Evolutionary conservation across 768 basidiomycete genomes (phyloP), one percentile per base, ranked within the genome.

Genomic region (Boletus bicolor): DNA sequence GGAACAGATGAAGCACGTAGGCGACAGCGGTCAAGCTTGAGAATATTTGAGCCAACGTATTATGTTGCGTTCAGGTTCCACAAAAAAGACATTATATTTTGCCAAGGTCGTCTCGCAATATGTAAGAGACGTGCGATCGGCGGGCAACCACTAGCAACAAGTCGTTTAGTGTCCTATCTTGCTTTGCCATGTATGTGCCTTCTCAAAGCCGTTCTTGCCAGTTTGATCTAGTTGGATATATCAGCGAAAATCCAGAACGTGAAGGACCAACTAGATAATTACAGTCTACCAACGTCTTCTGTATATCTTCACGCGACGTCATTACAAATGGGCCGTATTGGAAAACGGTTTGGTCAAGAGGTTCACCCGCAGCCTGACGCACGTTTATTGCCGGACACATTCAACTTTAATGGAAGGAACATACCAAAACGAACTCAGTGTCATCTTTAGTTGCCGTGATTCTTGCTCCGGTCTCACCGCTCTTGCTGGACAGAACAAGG

Each of bases 281-380:
- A 88, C 87, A 95, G 63, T 98, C 95, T 30, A 81, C 64, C 56
- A 98, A 72, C 1, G 95, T 91, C 68, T 87, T 77, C 65, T 87
- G 81, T 36, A 96, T 90, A 65, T 94, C 93, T 57, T 87, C 82
- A 26, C 77, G 77, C 3, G 80, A 83, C 10, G 89, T 93, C 83
- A 95, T 87, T 15, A 96, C 94, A 64, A 91, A 91, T 7, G 91
- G 90, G 5, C 89, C 90, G 60, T 92, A 86, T 65, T 96, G 94
- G 56, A 91, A 80, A 11, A 98, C 91, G 1, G 83, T 79, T 70
- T 98, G 94, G 58, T 94, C 83, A 5, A 98, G 79, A 14, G 94
- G 93, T 72, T 94, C 89, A 17, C 90, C 95, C 5, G 94, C 85
- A 58, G 88, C 79, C 89, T 87, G 44, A 36, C 21, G 26, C 51